Conservation (phyloP, 2,329 filamentous ascomycete genomes). For the Corinectria fuckeliana region DNA sequence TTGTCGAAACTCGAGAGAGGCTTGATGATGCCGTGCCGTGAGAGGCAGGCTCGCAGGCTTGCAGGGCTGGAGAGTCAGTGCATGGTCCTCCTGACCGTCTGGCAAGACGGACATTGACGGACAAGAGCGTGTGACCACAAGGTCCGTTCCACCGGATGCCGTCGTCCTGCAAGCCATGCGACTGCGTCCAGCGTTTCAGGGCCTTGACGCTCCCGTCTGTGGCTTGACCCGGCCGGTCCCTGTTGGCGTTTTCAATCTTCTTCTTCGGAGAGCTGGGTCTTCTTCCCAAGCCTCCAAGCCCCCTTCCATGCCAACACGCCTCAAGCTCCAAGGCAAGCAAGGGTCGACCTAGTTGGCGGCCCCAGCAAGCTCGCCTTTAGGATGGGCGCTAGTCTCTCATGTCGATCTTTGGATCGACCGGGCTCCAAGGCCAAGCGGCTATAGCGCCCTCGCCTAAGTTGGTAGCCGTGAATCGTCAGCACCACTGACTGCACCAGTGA, state of each 20-base stretch:
- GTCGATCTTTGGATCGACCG: constrained; percentile 39
- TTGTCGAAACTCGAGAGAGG: background rate
- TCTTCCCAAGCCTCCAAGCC: no score
- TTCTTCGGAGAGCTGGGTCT: no score
- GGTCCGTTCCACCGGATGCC: constrained; percentile 23
- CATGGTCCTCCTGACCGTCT: no score
- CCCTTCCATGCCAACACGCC: no score
- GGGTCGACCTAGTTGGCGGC: constrained; percentile 20
- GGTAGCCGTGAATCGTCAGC: constrained; percentile 37
- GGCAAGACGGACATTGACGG: no score
- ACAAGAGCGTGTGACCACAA: constrained; percentile 14
- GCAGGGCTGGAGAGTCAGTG: no score
- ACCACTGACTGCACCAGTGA: no score
- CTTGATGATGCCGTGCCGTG: background rate
- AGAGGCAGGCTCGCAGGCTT: no score
- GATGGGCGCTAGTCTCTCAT: constrained; percentile 23
- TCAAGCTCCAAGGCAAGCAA: no score
- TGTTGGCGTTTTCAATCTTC: constrained; percentile 26
- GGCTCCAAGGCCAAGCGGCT: constrained; percentile 17
- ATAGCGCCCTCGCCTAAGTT: constrained; percentile 29
- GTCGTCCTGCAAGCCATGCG: constrained; percentile 27
- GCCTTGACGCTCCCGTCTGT: constrained; percentile 23
- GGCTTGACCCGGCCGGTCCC: constrained; percentile 15
- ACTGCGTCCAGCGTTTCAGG: constrained; percentile 32
- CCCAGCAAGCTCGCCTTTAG: constrained; percentile 21